Evolutionary conservation across 129 eudicot genomes (phyloP).

Genomic region (Gnaphalium uliginosum): DNA sequence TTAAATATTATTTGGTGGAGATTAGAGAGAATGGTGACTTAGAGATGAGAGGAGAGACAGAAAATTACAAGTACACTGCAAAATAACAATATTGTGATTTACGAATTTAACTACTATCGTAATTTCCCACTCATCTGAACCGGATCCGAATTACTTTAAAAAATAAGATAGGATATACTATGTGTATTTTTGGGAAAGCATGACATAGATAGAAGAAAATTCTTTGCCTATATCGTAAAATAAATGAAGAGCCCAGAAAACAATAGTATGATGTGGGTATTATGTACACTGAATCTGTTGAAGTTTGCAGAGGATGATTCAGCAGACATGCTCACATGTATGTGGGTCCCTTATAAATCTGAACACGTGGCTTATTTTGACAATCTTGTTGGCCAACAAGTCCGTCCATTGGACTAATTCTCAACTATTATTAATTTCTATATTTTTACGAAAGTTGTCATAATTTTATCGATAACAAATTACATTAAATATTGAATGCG

Average conservation of each 20-base stretch:
- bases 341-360: slow-evolving; percentile 27
- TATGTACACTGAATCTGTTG: slow-evolving; percentile 25
- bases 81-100: too few species aligned
- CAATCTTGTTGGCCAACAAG: slow-evolving; percentile 27
- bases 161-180: too few species aligned
- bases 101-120: too few species aligned
- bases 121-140: too few species aligned
- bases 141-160: too few species aligned
- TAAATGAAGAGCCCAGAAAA: not conserved
- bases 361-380: slow-evolving; percentile 34
- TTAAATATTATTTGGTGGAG: too few species aligned
- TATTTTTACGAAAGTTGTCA: not conserved
- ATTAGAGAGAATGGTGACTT: too few species aligned
- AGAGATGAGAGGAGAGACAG: too few species aligned
- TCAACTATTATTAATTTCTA: too few species aligned
- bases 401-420: not conserved
- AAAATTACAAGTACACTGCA: too few species aligned
- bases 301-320: slow-evolving; percentile 30
- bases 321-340: slow-evolving; percentile 38
- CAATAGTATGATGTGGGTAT: slow-evolving; percentile 15
- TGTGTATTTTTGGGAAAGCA: not conserved
- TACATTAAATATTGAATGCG: too few species aligned
- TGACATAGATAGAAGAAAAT: not conserved
- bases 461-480: too few species aligned
- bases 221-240: not conserved